Evolutionary conservation across 106 monocot genomes (phyloP).

Genomic region (Ottelia alismoides): DNA sequence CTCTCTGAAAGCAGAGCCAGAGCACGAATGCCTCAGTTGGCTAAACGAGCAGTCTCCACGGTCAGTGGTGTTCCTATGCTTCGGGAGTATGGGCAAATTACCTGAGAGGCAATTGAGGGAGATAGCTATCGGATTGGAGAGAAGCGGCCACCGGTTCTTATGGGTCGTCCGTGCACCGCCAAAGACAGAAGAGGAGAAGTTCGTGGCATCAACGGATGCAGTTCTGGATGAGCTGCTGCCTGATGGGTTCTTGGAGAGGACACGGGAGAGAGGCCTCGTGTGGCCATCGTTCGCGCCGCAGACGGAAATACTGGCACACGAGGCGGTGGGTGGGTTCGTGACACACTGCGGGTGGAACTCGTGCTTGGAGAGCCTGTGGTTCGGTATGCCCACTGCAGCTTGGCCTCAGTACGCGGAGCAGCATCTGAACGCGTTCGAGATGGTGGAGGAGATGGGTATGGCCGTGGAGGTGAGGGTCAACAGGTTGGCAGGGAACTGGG

Average conservation of each 20-base stretch:
- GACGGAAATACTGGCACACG: too few relatives aligned
- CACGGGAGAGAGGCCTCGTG: too few relatives aligned
- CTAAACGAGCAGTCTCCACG: not conserved
- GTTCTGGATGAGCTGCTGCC: too few relatives aligned
- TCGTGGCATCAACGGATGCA: too few relatives aligned
- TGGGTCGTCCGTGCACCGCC: not conserved
- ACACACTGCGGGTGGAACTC: too few relatives aligned
- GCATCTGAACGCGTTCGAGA: constrained; percentile 5
- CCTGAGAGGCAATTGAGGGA: not conserved
- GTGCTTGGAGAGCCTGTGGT: too few relatives aligned
- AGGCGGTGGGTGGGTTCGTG: too few relatives aligned
- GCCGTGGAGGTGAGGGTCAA: constrained; percentile 1
- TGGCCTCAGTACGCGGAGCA: constrained; percentile 45
- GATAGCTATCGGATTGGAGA: not conserved
- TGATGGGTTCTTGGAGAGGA: too few relatives aligned
- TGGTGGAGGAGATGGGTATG: too few relatives aligned
- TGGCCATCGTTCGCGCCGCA: too few relatives aligned
- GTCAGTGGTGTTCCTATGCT: not conserved
- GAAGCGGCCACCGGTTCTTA: not conserved
- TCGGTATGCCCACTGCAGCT: constrained; percentile 25
- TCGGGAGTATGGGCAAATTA: not conserved
- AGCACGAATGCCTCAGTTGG: constrained; percentile 1
- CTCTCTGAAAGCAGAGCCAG: not conserved
- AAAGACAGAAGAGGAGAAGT: not conserved
- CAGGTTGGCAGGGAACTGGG: not conserved